Evolutionary conservation across 495 filamentous ascomycete genomes (phyloP), one percentile per base, ranked within the genome.

Genomic region (Penicillium mononematosum): DNA sequence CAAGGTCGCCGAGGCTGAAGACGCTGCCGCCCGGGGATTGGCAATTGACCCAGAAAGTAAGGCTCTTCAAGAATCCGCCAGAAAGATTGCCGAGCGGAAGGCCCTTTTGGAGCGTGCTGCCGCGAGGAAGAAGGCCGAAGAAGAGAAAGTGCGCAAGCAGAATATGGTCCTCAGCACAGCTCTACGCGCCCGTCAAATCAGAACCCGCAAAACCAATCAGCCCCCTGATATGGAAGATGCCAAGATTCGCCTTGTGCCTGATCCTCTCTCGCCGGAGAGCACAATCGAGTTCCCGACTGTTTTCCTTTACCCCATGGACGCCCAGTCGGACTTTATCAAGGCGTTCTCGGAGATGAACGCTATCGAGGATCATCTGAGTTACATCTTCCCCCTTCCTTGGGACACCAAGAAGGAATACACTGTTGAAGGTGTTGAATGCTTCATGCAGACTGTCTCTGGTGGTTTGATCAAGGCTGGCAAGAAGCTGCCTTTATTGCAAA

Each of bases 381-480:
- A 95, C 56, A 86, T 97, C 16, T 85, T 98, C 51, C 85, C 83
- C 0, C 59, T 87, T 57, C 88, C 90, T n/a, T 98, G 92, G 94
- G 94, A 98, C 66, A 61, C 67, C 16, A 75, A 80, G 60, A 72
- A 81, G 5, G 87, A 88, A 63, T 96, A 96, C 61, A 61, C 76
- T 0, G 72, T 73, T 0, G 70, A 76, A 7, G 69, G 62, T 8
- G 89, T 97, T n/a, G 92, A 96, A 62, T 92, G 88, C 61, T 98
- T 88, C 67, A 88, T 92, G 80, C 89, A 96, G 75, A 98, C 91
- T 1, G 66, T 75, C 16, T 74, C 78, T 0, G 91, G 92, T 0
- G 95, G 94, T 11, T 63, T 98, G 61, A 80, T 93, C 55, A 96
- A 95, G 73, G 86, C 89, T 0, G 93, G 94, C n/a, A 90, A 87